Evolutionary conservation across 805 yeast genomes (phyloP).

Genomic region (Saccharomycopsis malanga): DNA sequence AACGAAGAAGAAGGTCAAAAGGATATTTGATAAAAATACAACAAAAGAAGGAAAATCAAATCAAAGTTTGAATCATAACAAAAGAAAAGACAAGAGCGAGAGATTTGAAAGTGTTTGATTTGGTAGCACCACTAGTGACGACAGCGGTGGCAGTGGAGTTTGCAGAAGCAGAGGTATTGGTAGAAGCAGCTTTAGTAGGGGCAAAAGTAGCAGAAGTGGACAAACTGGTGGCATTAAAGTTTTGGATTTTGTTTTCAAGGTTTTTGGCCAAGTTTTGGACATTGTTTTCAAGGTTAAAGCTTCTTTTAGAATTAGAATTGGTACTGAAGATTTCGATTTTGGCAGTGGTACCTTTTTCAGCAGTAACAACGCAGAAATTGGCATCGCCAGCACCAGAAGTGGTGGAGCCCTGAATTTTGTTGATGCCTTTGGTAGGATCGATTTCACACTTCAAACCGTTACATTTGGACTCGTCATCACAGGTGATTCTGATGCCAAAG

Average conservation of each 20-base stretch:
- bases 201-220: background rate
- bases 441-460: constrained; percentile 76
- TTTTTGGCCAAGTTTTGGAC: background rate
- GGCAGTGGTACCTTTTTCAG: constrained; percentile 54
- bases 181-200: constrained; percentile 6
- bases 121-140: constrained; percentile 4
- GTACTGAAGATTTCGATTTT: constrained; percentile 61
- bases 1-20: background rate
- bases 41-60: background rate
- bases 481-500: constrained; percentile 67
- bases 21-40: background rate
- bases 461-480: constrained; percentile 65
- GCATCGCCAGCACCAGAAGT: constrained; percentile 58
- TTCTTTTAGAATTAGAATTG: constrained; percentile 12
- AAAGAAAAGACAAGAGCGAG: constrained; percentile 2
- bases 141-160: constrained; percentile 7
- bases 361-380: constrained; percentile 78
- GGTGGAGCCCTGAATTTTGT: constrained; percentile 42
- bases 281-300: background rate
- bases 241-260: background rate
- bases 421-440: constrained; percentile 62
- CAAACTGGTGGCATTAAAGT: background rate
- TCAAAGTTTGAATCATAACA: constrained; percentile 8
- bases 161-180: constrained; percentile 1
- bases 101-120: background rate